Percentiles rank a stretch among this genome's conserved stretches.
Evolutionary conservation across 495 filamentous ascomycete genomes (phyloP).

Genomic region (Hyaloscypha bicolor): DNA sequence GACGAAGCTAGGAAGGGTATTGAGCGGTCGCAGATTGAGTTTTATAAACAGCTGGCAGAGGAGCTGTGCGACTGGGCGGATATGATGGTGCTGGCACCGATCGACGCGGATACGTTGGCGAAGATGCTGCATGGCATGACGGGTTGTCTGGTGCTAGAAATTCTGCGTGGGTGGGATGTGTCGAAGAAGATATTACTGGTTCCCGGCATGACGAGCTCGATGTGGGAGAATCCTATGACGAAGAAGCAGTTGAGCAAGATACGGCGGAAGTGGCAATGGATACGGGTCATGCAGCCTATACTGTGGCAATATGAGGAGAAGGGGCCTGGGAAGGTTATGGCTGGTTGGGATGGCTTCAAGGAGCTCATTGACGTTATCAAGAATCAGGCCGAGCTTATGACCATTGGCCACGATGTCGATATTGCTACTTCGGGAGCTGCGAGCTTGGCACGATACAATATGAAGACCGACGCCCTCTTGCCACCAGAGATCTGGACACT

Average conservation of each 20-base stretch:
- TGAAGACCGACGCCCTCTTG: conserved; percentile 41
- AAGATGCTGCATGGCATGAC: conserved; percentile 82
- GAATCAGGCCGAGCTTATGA: conserved; percentile 64
- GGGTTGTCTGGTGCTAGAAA: conserved; percentile 70
- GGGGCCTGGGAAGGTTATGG: conserved; percentile 46
- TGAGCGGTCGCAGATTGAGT: conserved; percentile 44
- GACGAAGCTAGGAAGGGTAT: conserved; percentile 29
- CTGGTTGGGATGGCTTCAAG: conserved; percentile 69
- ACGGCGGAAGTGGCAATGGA: conserved; percentile 78
- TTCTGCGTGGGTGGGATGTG: conserved; percentile 80
- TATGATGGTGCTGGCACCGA: conserved; percentile 78
- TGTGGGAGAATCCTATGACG: conserved; percentile 87
- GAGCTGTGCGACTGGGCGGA: conserved; percentile 88
- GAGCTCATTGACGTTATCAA: conserved; percentile 67
- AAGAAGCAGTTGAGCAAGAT: conserved; percentile 82
- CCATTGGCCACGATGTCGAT: conserved; percentile 60
- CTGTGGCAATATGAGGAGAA: conserved; percentile 68
- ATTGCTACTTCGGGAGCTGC: conserved; percentile 45
- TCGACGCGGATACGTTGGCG: conserved; percentile 77
- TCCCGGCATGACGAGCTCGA: conserved; percentile 77
- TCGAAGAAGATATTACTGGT: conserved; percentile 80
- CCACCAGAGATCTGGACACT: conserved; percentile 89
- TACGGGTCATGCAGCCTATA: conserved; percentile 69
- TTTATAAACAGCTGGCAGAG: conserved; percentile 55
- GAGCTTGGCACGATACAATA: conserved; percentile 24